Percentiles rank a stretch among this genome's conserved stretches.
Evolutionary conservation across 139 green algal genomes (phyloP).

Genomic region (Picochlorum sp.): DNA sequence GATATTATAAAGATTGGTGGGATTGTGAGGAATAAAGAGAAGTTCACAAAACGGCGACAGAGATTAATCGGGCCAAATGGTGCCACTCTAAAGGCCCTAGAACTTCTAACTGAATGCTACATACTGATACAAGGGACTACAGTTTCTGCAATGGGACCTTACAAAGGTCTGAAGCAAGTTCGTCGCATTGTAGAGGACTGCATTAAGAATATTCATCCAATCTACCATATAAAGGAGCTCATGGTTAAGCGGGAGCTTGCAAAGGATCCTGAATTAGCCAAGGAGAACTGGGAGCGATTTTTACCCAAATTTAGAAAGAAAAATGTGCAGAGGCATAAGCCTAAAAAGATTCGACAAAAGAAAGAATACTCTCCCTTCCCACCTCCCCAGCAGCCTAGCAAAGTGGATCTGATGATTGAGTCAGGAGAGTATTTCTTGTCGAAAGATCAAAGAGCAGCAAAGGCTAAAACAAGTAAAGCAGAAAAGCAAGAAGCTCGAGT

Average conservation of each 20-base stretch:
- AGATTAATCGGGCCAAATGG: constrained; percentile 92
- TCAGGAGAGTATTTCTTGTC: constrained; percentile 94
- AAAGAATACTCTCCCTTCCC: constrained; percentile 95
- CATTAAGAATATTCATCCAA: constrained; percentile 97
- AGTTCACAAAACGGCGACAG: constrained; percentile 95
- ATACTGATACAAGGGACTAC: constrained; percentile 94
- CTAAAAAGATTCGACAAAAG: constrained; percentile 53
- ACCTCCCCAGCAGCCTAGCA: constrained; percentile 79
- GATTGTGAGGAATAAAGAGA: constrained; percentile 90
- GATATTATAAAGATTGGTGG: constrained; percentile 98
- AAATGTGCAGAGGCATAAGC: constrained; percentile 89
- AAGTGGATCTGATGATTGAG: constrained; percentile 84
- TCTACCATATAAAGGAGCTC: constrained; percentile 97
- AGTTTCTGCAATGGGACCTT: constrained; percentile 89
- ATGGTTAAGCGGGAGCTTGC: constrained; percentile 99
- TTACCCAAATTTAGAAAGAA: constrained; percentile 99
- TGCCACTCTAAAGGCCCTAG: constrained; percentile 94
- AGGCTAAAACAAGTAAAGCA: constrained; percentile 24
- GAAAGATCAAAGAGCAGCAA: constrained; percentile 55
- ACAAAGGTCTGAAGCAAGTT: constrained; percentile 83
- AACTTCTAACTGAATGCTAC: constrained; percentile 97
- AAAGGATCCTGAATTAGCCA: constrained; percentile 72
- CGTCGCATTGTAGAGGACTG: constrained; percentile 95
- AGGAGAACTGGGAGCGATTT: constrained; percentile 96
- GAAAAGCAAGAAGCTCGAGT: constrained; percentile 19